phyloP scores from a whole-genome alignment of 352 stramenopile species.

The Globisporangium emineosum region DNA sequence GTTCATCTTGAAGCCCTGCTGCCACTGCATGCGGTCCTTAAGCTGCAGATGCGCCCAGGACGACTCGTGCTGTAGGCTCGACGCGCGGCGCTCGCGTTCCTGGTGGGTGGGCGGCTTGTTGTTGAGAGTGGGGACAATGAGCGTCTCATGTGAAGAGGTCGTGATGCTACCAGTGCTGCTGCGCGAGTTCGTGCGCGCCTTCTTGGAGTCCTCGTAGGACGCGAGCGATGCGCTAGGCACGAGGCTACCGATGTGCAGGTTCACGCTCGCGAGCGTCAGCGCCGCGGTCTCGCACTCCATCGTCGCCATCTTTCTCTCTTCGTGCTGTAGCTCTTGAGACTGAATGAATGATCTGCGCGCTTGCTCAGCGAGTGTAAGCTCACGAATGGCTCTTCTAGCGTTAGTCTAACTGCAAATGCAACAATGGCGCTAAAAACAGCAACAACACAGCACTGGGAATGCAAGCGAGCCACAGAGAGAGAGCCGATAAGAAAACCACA shows the following conservation, averaged over 20 bases:
- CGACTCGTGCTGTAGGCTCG: conserved; percentile 17
- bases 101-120: neutral
- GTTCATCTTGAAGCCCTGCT: conserved; percentile 54
- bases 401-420: neutral
- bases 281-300: conserved; percentile 11
- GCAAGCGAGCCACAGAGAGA: neutral
- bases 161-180: conserved; percentile 10
- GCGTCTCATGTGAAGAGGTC: neutral
- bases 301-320: conserved; percentile 3
- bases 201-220: conserved; percentile 21
- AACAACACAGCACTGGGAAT: neutral
- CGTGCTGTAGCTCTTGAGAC: neutral
- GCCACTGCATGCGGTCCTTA: conserved; percentile 59
- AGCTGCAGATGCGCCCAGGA: conserved; percentile 49
- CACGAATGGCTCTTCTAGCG: neutral
- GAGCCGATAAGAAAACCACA: neutral
- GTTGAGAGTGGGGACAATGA: neutral
- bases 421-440: neutral
- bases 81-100: conserved; percentile 10
- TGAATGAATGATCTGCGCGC: neutral
- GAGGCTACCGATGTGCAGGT: conserved; percentile 54
- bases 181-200: conserved; percentile 5
- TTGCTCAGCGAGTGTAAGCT: neutral
- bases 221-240: conserved; percentile 38
- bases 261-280: conserved; percentile 42